These are phyloP conservation scores for Boletus subluridellus DNA, from an alignment of 1,284 basidiomycete species.

Conservation along the genomic window DNA sequence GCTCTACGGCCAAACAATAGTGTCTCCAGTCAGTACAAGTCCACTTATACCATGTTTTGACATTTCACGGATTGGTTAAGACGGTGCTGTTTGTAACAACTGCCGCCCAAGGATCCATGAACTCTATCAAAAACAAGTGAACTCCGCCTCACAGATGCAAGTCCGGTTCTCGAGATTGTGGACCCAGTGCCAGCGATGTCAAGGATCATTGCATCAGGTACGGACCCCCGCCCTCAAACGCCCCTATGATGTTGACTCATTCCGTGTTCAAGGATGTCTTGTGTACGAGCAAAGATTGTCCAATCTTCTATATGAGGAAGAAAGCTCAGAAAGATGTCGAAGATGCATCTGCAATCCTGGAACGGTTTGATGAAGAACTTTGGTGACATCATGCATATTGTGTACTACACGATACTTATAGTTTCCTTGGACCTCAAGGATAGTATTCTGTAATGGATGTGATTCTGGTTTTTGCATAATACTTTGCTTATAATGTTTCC, in stretches of 20 bases:
- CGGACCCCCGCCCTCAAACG: slow-evolving; percentile 9
- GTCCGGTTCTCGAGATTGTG: slow-evolving; percentile 89
- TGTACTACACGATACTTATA: background rate
- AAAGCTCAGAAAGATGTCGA: slow-evolving; percentile 96
- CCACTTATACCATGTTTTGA: background rate
- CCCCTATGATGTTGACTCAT: background rate
- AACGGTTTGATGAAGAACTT: slow-evolving; percentile 74
- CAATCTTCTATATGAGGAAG: slow-evolving; percentile 97
- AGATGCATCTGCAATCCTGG: slow-evolving; percentile 70
- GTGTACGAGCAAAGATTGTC: slow-evolving; percentile 95
- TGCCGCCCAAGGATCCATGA: slow-evolving; percentile 82
- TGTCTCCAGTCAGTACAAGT: slow-evolving; percentile 51
- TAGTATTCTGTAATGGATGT: background rate
- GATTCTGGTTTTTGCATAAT: background rate
- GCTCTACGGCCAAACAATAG: slow-evolving; percentile 72
- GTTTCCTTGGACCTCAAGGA: background rate
- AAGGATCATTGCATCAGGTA: slow-evolving; percentile 92
- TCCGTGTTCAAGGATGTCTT: slow-evolving; percentile 73
- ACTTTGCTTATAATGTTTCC: background rate
- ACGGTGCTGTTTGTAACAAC: slow-evolving; percentile 90
- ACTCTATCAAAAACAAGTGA: slow-evolving; percentile 86
- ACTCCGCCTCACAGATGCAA: slow-evolving; percentile 73
- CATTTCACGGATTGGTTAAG: slow-evolving; percentile 40
- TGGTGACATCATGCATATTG: slow-evolving; percentile 43
- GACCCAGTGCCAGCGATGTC: slow-evolving; percentile 96